A percentile compares a stretch with the other conserved stretches of the same genome.
These are phyloP conservation scores for Amauroascus niger DNA, from an alignment of 2,329 filamentous ascomycete species.

Conservation along the genomic window DNA sequence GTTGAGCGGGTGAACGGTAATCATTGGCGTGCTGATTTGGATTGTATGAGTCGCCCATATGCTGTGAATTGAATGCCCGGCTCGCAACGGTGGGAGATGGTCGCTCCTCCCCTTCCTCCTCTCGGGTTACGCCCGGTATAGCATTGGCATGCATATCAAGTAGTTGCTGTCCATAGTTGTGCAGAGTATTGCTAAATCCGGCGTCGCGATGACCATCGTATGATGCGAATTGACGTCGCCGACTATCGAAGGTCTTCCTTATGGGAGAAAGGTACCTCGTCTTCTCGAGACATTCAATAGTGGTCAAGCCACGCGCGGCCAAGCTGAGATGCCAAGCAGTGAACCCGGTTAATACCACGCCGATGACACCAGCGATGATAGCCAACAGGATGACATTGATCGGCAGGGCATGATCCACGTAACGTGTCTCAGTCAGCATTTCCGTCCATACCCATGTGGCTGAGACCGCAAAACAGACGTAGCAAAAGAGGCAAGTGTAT, in stretches of 20 bases:
- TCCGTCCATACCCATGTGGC: constrained; percentile 77
- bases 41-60: constrained; percentile 12
- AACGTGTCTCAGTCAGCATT: constrained; percentile 59
- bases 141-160: constrained; percentile 74
- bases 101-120: constrained; percentile 66
- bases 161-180: constrained; percentile 60
- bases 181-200: constrained; percentile 37
- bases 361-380: constrained; percentile 83
- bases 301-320: constrained; percentile 70
- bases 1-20: constrained; percentile 38
- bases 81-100: constrained; percentile 29
- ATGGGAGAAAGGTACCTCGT: constrained; percentile 83
- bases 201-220: constrained; percentile 26
- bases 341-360: constrained; percentile 78
- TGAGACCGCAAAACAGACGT: constrained; percentile 67
- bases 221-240: constrained; percentile 41
- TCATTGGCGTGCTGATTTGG: constrained; percentile 14
- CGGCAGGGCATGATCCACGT: constrained; percentile 67
- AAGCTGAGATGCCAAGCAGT: constrained; percentile 86
- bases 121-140: constrained; percentile 66
- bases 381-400: constrained; percentile 84
- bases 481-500: constrained; percentile 79
- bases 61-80: constrained; percentile 11
- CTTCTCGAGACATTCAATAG: constrained; percentile 92
- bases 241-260: constrained; percentile 58